Evolutionary conservation across 176 grass and related monocot species (phyloP), one percentile per base, ranked within the genome.

Genomic region (Elaeis guineensis): DNA sequence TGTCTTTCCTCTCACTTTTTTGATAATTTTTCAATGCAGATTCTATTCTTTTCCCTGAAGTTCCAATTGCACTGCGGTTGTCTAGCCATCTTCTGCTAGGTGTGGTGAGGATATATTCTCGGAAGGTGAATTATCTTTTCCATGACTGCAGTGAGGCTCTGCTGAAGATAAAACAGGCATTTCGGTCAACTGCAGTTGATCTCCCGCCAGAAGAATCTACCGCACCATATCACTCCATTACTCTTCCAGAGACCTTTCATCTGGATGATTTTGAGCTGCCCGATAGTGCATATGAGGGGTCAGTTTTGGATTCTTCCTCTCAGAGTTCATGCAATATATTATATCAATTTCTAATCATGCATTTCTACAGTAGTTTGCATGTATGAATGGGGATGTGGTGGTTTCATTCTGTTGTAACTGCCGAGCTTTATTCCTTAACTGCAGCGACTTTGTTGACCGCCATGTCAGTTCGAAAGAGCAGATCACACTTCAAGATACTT

Each of bases 181-280:
- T 98, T 69, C 85, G 93, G 63, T 91, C 93, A 19, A 64, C 93
- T 61, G 84, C 83, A 56, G 93, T 98, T 66, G 93, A 98, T 76
- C 84, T 98, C 32, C 93, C 93, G 2, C 93, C 93, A 65, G 93
- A 98, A 83, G 87, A 98, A 77, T 98, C 93, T 53, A 89, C 87
- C 80, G 93, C 93, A 73, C 93, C 93, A 9, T 98, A 92, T 79
- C 87, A 98, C 75, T 98, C 93, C 64, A 98, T 98, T 72, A 98
- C 93, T 71, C 82, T 98, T 32, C 93, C 93, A 11, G 93, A 98
- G 81, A 98, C 93, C 69, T 98, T 98, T 58, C 84, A 98, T 92
- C 84, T 98, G 25, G 93, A 98, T 89, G 93, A 98, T 92, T 98
- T 98, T 75, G 93, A 85, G 67, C 74, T 98, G 54, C 93, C 93